Evolutionary conservation across 345 rosid genomes (phyloP), one percentile per base, ranked within the genome.

Genomic region (Tarenaya hassleriana): DNA sequence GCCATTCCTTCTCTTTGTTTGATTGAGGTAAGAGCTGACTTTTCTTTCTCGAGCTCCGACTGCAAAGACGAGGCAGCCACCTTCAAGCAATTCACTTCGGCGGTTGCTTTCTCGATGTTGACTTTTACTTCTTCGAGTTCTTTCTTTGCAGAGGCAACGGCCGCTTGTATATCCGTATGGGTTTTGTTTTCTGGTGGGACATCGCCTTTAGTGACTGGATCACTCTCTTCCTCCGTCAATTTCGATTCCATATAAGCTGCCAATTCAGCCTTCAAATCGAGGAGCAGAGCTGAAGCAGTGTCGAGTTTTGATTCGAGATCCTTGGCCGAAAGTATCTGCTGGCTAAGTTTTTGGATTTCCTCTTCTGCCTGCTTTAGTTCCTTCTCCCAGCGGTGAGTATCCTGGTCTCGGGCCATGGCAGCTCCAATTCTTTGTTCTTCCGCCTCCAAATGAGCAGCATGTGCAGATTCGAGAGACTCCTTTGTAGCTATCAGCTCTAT

Each of bases 1-100:
- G 94, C 92, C 86, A 81, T 78, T 62, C 89, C 95, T 82, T 90
- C 95, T 71, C 94, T 75, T 67, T 82, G 91, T 68, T 64, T 78
- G 21, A 78, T 69, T n/a, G 73, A 42, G 15, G 78, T 75, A 63
- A 90, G 83, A 19, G 80, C 75, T 0, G 70, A 56, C 55, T 76
- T 86, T 68, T 86, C 89, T 35, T 60, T 74, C 55, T 86, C 91
- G 16, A 82, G 75, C 61, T 90, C 94, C 0, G 71, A 47, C 50
- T 80, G 74, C 50, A 90, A 69, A 3, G 97, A 73, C 10, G 58
- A 50, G 33, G 79, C 75, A 11, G 97, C 88, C 45, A 80, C 66
- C 59, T 82, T 84, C 70, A 90, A 66, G 74, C 69, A 69, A 46
- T 66, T 70, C 49, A 84, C 94, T 74, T 90, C 95, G 0, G 73